A percentile compares a stretch with the other conserved stretches of the same genome.
Conservation (phyloP, 768 basidiomycete genomes). For the Termitomyces sp. region DNA sequence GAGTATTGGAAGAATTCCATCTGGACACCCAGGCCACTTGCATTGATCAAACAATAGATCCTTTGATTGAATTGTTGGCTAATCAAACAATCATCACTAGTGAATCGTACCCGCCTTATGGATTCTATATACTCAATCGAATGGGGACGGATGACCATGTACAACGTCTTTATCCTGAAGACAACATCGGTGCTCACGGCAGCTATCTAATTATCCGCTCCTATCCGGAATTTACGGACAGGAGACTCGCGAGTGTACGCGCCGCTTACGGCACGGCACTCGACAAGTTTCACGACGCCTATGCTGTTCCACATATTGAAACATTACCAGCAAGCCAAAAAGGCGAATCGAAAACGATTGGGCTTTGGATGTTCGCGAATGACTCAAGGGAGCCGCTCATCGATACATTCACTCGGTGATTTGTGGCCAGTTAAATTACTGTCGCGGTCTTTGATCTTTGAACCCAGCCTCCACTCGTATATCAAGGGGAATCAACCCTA, state of each 20-base stretch:
- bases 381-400: too few relatives aligned
- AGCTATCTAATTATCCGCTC: constrained; percentile 70
- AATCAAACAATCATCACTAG: constrained; percentile 30
- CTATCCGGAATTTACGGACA: constrained; percentile 62
- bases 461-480: constrained; percentile 51
- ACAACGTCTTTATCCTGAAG: constrained; percentile 72
- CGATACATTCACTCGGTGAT: constrained; percentile 26
- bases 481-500: constrained; percentile 64
- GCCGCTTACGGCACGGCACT: too few relatives aligned
- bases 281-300: too few relatives aligned
- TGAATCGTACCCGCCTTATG: constrained; percentile 75
- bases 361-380: too few relatives aligned
- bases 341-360: too few relatives aligned
- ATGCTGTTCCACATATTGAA: too few relatives aligned
- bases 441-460: constrained; percentile 2
- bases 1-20: background rate
- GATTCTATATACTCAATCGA: constrained; percentile 81
- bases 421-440: constrained; percentile 1
- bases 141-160: constrained; percentile 76
- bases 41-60: background rate
- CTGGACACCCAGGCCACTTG: background rate
- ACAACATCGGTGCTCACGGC: constrained; percentile 58
- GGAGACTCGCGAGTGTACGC: constrained; percentile 37
- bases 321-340: too few relatives aligned
- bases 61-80: background rate